Base-by-base conservation (phyloP, 108 stramenopile genomes). In the Cylindrotheca closterium region DNA sequence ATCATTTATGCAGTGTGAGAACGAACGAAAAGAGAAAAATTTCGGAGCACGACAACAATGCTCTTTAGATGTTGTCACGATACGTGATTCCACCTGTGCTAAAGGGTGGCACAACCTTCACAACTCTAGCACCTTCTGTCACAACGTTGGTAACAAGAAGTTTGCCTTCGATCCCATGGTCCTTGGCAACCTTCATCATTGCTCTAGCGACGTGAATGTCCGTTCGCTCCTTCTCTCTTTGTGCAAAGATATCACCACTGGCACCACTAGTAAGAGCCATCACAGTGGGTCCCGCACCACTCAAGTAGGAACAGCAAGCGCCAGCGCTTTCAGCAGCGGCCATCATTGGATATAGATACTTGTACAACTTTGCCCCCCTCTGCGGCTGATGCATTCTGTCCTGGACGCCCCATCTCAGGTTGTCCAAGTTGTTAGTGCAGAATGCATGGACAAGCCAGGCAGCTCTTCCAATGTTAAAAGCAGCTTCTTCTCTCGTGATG, bases 361-460 rank as follows among this genome's bases (percentile, higher is more conserved):
- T 82, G 79, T 98, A 98, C 23, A 97, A 63, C 37, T 87, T 87
- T n/a, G 65, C 60, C 1, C 91, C 96, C 25, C 98, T 87, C 71
- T 97, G 97, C 10, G 98, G 98, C 68, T 99, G 98, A 75, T 99
- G 98, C 78, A 99, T 68, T 62, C 65, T 71, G 76, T 99, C 98
- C 68, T 99, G 82, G 29, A 89, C 91, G 2, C 95, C 98, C 65
- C 70, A 91, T 60, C 84, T 90, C 34, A 98, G 69, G 68, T 96
- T 96, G 78, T 97, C 93, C 24, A 98, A 66, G 56, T 98, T 97
- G 26, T 86, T 87, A 25, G 82, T 74, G 51, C 87, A 78, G 3
- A 99, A 81, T 23, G 97, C 93, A 52, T 96, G 90, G 47, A 99
- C 85, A 55, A 99, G 87, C 68, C 95, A 93, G 10, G 98, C 97